Evolutionary conservation across 192 early-diverging fungal genomes (phyloP).

Genomic region (Podila epicladia): DNA sequence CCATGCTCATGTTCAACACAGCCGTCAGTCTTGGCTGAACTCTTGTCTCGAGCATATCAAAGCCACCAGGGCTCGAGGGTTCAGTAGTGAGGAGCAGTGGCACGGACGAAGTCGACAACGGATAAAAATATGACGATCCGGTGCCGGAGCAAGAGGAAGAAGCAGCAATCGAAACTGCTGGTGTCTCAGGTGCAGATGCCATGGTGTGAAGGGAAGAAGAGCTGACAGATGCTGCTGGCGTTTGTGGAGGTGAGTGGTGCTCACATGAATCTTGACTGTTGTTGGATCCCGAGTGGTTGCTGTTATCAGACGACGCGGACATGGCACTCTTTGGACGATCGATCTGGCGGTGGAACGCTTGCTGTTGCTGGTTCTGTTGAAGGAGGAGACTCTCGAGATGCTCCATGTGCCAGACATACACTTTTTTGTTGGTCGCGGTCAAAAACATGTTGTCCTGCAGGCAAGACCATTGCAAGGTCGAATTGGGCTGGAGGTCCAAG

Average conservation of each 20-base stretch:
- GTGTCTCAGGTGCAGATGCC: constrained; percentile 14
- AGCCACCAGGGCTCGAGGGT: neutral
- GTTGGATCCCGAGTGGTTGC: neutral
- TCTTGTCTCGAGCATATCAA: constrained; percentile 10
- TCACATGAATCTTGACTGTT: neutral
- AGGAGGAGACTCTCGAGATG: constrained; percentile 25
- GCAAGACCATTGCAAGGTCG: constrained; percentile 35
- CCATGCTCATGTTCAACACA: constrained; percentile 19
- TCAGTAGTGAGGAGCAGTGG: neutral
- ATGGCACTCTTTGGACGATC: neutral
- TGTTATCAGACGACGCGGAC: neutral
- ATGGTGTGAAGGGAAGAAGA: constrained; percentile 3
- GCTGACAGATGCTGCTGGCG: neutral
- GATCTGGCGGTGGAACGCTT: neutral
- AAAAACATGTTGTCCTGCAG: constrained; percentile 28
- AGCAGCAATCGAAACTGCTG: neutral
- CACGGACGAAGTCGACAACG: neutral
- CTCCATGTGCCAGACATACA: constrained; percentile 47
- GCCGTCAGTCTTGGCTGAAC: constrained; percentile 38
- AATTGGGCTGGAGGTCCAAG: constrained; percentile 22
- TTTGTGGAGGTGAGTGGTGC: neutral
- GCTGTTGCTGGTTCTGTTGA: constrained; percentile 8
- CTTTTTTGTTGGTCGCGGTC: constrained; percentile 35
- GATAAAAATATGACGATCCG: constrained; percentile 5
- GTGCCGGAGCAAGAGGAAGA: neutral